Base-by-base conservation (phyloP, 2,329 filamentous ascomycete species). In the Seiridium unicorne region DNA sequence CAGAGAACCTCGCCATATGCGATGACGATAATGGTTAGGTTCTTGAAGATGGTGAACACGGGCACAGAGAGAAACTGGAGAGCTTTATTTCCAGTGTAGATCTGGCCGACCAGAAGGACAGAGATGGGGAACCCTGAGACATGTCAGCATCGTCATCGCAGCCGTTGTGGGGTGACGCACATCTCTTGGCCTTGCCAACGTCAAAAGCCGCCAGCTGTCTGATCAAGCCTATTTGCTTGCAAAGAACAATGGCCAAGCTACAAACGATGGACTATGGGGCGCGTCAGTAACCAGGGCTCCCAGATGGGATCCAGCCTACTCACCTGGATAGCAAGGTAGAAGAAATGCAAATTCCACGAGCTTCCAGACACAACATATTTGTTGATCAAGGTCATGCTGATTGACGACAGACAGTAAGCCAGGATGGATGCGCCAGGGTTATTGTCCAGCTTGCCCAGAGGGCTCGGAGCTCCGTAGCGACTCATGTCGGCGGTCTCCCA, bases 31-130 rank as follows among this genome's bases (percentile, higher is more conserved):
- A 96, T 99, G 62, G 95, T 97, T 80, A 99, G 78, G 80, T 99
- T 99, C 85, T 98, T 99, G 85, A 98, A 99, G 74, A 99, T 99
- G 58, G 95, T 99, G 79, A 98, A 99, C 26, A 99, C 95, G 18
- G 95, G 95, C 58, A 99, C 96, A 38, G 93, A 97, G 63, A 99
- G 90, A 77, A 89, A 98, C 77, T 97, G 93, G 49, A 99, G 87
- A 31, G 95, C 93, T 81, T 97, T 97, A 70, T 92, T 95, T 71
- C 92, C 89, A 58, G 95, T 98, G 79, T 98, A 99, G 77, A 98
- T 98, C 94, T 98, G 98, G 74, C 93, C 93, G 72, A 98, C 94
- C 64, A 99, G 88, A 62, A 98, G 90, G 59, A 97, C 81, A 60
- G 95, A 96, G 70, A 99, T 92, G 51, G 95, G 95, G 72, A 98